These are phyloP conservation scores for Prunus yedoensis DNA, from an alignment of 331 rosid species.

Conservation along the genomic window DNA sequence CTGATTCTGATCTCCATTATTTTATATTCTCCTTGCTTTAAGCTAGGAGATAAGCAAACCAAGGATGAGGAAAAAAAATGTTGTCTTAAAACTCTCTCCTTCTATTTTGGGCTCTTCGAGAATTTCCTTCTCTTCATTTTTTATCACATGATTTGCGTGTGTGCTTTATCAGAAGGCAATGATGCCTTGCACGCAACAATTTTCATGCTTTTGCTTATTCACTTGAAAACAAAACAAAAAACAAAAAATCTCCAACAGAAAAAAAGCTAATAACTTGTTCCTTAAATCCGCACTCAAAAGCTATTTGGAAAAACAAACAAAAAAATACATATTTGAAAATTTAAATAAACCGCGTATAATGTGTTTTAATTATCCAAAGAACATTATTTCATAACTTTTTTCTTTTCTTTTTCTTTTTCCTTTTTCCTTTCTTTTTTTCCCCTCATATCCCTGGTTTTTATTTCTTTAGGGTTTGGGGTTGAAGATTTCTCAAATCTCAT, in stretches of 20 bases:
- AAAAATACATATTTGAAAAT: no score
- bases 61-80: not conserved
- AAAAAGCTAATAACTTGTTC: not conserved
- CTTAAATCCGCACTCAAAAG: not conserved
- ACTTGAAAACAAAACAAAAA: not conserved
- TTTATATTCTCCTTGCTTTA: not conserved
- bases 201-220: not conserved
- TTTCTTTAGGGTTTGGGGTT: no score
- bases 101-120: not conserved
- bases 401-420: no score
- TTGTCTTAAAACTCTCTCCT: not conserved
- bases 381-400: no score
- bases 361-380: no score
- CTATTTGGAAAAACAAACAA: not conserved
- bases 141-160: not conserved
- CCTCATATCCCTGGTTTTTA: no score
- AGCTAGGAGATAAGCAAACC: not conserved
- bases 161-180: not conserved
- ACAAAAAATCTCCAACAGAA: not conserved
- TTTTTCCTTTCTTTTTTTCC: no score
- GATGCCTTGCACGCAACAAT: conserved; percentile 29
- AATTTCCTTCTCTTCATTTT: not conserved
- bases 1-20: conserved; percentile 2
- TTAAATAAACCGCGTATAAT: no score
- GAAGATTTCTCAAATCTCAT: no score